Conservation (phyloP, 257 asterid species). For the Solanum phureja region DNA sequence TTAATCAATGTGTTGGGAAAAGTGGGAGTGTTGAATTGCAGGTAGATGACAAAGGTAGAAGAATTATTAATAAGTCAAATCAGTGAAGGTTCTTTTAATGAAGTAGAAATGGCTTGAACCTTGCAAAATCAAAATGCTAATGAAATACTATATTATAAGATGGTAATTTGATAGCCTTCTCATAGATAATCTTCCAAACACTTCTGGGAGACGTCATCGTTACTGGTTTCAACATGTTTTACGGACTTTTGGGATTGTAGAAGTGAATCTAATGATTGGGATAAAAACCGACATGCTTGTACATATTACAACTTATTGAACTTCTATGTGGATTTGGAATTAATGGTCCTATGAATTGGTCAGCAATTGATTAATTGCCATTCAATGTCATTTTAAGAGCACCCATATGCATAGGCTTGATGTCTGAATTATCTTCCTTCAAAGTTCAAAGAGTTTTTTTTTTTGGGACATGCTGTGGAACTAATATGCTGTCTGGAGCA, state of each 20-base stretch:
- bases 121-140: not conserved
- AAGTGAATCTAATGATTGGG: not conserved
- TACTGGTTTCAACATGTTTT: not conserved
- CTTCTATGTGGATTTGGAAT: not conserved
- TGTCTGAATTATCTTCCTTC: not conserved
- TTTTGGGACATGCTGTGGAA: not conserved
- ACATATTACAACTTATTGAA: not conserved
- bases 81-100: not conserved
- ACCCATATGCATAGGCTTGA: not conserved
- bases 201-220: not conserved
- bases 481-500: not conserved
- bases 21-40: not conserved
- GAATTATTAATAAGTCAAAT: not conserved
- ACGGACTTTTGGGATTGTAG: not conserved
- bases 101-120: not conserved
- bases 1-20: not conserved
- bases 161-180: not conserved
- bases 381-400: not conserved
- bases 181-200: not conserved
- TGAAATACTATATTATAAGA: not conserved
- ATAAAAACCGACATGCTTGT: not conserved
- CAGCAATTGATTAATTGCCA: not conserved
- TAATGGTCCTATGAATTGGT: not conserved
- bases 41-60: not conserved
- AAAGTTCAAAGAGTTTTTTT: not conserved